Conservation (phyloP, 768 basidiomycete species). For the Suillus hirtellus region DNA sequence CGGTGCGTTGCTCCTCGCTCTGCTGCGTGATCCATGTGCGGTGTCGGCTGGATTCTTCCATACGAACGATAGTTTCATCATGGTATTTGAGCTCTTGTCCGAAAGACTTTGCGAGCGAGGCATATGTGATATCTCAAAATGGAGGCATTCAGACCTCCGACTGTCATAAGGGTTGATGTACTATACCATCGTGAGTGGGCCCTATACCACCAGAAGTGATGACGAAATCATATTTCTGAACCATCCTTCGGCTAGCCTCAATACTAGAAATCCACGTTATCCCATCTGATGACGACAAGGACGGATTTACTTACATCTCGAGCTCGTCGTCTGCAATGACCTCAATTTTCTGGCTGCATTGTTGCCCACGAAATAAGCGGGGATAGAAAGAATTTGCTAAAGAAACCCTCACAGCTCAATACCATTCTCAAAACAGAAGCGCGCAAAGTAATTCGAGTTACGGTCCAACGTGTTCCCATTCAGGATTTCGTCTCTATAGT, state of each 20-base stretch:
- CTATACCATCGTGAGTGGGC: conserved; percentile 82
- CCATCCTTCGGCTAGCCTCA: conserved; percentile 84
- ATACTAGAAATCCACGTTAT: conserved; percentile 44
- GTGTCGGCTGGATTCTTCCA: conserved; percentile 60
- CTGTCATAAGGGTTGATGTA: neutral
- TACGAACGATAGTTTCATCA: conserved; percentile 72
- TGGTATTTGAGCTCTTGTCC: conserved; percentile 67
- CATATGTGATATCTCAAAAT: conserved; percentile 82
- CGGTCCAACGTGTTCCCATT: conserved; percentile 88
- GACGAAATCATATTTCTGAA: conserved; percentile 83
- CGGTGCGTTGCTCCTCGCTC: conserved; percentile 72
- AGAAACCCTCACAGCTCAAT: conserved; percentile 62
- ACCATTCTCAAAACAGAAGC: conserved; percentile 86
- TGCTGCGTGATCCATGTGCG: conserved; percentile 60
- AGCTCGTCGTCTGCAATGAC: conserved; percentile 89
- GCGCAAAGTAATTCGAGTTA: conserved; percentile 85
- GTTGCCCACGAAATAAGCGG: conserved; percentile 18
- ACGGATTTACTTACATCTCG: conserved; percentile 58
- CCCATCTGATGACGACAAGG: neutral
- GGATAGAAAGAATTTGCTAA: neutral
- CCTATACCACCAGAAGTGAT: conserved; percentile 91
- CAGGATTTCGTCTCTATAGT: conserved; percentile 81
- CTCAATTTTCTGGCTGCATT: conserved; percentile 76
- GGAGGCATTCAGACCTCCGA: conserved; percentile 1
- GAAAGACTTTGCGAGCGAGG: conserved; percentile 86